Base-by-base conservation (phyloP, 257 asterid species). In the Datura wrightii region DNA sequence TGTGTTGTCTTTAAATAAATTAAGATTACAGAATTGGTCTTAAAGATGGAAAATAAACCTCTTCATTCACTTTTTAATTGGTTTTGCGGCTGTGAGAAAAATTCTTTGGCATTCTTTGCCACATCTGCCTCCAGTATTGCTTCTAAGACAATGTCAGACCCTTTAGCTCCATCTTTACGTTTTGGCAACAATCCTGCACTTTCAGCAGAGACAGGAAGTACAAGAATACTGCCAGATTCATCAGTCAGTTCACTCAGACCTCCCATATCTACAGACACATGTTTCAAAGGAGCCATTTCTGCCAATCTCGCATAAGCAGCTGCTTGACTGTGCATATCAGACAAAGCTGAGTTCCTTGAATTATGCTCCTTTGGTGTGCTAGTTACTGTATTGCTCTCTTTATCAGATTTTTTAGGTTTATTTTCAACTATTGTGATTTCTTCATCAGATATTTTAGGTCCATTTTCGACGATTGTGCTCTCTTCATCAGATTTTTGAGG, bases 141-240 rank as follows among this genome's bases (percentile, higher is more conserved):
- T 90, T 92, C 98, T 90, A 96, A 87, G 79, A 96, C 85, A 79
- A 96, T 79, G 89, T 94, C 98, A 6, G 97, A 93, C 83, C 99
- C 99, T 86, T 67, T 87, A 31, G 88, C 66, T 41, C 88, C 93
- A 84, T 86, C 98, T 92, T 83, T 91, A 54, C 86, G 89, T 66
- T 71, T 66, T 70, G 98, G 96, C 93, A 96, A 88, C 87, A 96
- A 69, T 86, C 94, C 93, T 0, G 97, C 94, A 82, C 89, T 90
- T 89, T 96, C 94, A 78, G 99, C 98, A 85, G 98, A 96, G 87
- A 94, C 93, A 82, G 97, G 99, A 76, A 93, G 92, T 87, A 96
- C 90, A 55, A 88, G 72, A 85, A 94, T 89, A 85, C 89, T 91
- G 52, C 98, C 97, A 85, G 97, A 96, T 70, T 92, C 98, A 86